These are phyloP conservation scores for Purpureocillium lavendulum DNA, from an alignment of 2,329 filamentous ascomycete genomes.

Conservation along the genomic window DNA sequence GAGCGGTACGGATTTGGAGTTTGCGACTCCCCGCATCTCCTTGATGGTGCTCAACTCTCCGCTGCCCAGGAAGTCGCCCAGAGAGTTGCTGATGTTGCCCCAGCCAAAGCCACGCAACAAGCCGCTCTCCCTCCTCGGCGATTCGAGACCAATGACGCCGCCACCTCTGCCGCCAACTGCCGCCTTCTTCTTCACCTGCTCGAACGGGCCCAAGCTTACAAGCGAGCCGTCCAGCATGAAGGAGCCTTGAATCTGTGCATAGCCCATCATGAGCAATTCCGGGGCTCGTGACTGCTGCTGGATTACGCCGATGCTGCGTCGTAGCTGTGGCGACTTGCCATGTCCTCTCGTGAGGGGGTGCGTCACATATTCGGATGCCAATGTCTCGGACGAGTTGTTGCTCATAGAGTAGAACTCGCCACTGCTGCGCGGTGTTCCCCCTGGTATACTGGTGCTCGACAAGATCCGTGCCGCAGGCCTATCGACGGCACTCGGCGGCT, in stretches of 20 bases:
- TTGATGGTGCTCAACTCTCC: constrained; percentile 88
- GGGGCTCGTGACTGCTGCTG: constrained; percentile 42
- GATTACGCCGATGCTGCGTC: constrained; percentile 36
- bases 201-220: constrained; percentile 81
- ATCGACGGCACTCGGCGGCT: constrained; percentile 45
- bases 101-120: constrained; percentile 81
- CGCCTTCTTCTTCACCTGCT: constrained; percentile 91
- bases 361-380: constrained; percentile 79
- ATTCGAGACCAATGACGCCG: constrained; percentile 75
- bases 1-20: constrained; percentile 78
- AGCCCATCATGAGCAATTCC: constrained; percentile 95
- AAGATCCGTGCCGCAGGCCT: constrained; percentile 58
- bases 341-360: constrained; percentile 29
- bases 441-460: constrained; percentile 64
- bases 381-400: constrained; percentile 89
- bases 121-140: constrained; percentile 64
- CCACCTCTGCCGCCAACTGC: constrained; percentile 82
- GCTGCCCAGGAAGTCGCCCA: constrained; percentile 79
- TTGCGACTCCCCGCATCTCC: constrained; percentile 85
- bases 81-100: constrained; percentile 77
- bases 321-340: constrained; percentile 33
- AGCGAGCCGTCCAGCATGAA: constrained; percentile 89
- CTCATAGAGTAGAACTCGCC: constrained; percentile 92
- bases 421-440: constrained; percentile 79
- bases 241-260: constrained; percentile 85